phyloP scores from a whole-genome alignment of 148 eudicot species.

The Silene latifolia region DNA sequence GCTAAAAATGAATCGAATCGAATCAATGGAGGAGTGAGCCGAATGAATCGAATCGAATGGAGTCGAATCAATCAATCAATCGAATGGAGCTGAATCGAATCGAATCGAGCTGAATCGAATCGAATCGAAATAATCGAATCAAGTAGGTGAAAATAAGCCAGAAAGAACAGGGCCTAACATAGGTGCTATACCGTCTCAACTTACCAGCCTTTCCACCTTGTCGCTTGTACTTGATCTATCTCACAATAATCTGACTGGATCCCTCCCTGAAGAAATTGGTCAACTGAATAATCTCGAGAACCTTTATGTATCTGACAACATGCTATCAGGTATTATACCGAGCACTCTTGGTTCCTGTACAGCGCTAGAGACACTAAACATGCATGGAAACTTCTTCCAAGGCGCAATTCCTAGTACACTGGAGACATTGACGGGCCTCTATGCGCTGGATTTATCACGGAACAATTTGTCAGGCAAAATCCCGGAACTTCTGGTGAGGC shows the following conservation, averaged over 20 bases:
- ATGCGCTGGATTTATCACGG: slow-evolving; percentile 25
- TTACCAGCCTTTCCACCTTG: slow-evolving; percentile 16
- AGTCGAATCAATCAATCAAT: too few relatives aligned
- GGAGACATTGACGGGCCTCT: slow-evolving; percentile 14
- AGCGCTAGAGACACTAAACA: slow-evolving; percentile 4
- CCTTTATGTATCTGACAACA: slow-evolving; percentile 23
- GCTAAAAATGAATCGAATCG: too few relatives aligned
- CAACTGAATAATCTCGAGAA: slow-evolving; percentile 12
- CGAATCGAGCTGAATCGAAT: too few relatives aligned
- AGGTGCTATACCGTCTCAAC: background rate
- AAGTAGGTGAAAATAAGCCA: too few relatives aligned
- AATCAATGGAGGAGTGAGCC: too few relatives aligned
- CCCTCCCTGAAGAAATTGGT: slow-evolving; percentile 27
- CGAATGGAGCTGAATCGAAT: too few relatives aligned
- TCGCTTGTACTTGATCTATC: slow-evolving; percentile 10
- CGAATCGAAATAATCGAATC: too few relatives aligned
- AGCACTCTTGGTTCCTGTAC: slow-evolving; percentile 24
- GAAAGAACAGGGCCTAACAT: too few relatives aligned
- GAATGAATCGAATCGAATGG: too few relatives aligned
- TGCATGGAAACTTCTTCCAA: slow-evolving; percentile 27
- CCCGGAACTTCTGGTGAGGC: slow-evolving; percentile 20
- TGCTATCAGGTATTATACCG: slow-evolving; percentile 34
- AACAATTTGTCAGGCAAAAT: slow-evolving; percentile 39
- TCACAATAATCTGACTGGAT: slow-evolving; percentile 27
- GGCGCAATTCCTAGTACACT: slow-evolving; percentile 30